Evolutionary conservation across 73 alveolate genomes (phyloP), one percentile per base, ranked within the genome.

Genomic region (Uronychia setigera): DNA sequence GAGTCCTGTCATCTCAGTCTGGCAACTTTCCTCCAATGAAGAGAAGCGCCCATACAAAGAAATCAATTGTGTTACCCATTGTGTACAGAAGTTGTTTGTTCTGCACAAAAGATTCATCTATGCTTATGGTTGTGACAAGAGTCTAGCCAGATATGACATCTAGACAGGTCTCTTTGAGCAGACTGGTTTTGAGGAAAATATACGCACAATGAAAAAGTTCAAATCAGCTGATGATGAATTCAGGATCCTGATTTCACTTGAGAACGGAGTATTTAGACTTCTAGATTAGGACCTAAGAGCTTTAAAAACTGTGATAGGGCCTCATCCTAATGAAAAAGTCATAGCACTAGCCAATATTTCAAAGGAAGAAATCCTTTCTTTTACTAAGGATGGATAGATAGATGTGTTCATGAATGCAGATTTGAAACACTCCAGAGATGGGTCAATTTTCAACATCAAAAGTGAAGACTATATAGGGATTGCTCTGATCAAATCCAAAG

Each of bases 351-450:
- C 82, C 9, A 89, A 89, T 57, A 74, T 83, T 28, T 82, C 91
- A 1, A n/a, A 57, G 1, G 58, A 86, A n/a, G 89, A 84, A 79
- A 84, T 89, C 79, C 32, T 89, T 60, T 32, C 89, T 30, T 89
- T 89, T 32, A 59, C 90, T 0, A 89, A 89, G 77, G 95, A 89
- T 33, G 95, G 95, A 26, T 76, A 88, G 58, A 89, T 89, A 26
- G 82, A 74, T 57, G 86, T 89, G 19, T 60, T 84, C 77, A 81
- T 78, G 30, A 88, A 83, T 30, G 57, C 77, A 14, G 76, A 86
- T 26, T 33, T 89, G 30, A 80, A 89, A 27, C 84, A 78, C n/a
- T 31, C 77, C 0, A 89, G 77, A 59, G 80, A 60, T 13, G 91
- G 90, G 5, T 76, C 92, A 28, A 83, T 89, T 29, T 84, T 89